Base-by-base conservation (phyloP, 2,329 filamentous ascomycete genomes). In the Ophiostoma australiae region DNA sequence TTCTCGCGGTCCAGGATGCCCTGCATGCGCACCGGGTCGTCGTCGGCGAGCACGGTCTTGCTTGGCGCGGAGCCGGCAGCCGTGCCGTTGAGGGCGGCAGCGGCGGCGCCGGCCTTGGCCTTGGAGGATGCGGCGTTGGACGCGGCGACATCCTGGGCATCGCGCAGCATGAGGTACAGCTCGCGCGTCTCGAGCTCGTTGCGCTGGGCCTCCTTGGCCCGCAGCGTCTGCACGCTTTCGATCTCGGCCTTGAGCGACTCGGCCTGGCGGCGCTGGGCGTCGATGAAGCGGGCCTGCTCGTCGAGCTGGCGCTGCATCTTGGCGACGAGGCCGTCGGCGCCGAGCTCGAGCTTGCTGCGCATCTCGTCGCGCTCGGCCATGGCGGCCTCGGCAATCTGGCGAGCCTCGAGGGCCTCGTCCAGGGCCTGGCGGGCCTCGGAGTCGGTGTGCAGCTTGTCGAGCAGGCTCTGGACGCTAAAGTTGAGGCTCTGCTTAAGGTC, bases 401-500 rank as follows among this genome's bases (percentile, higher is more conserved):
- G 89, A 15, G 92, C 91, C 81, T 97, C 93, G 39, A 95, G 83
- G 11, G 94, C 91, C 80, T 98, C 94, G 83, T 98, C 95, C 72
- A 93, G 89, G 33, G 93, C 93, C 80, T 94, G 93, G 27, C 94
- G 87, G 68, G 95, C 94, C 80, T 99, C 95, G 0, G 92, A 94
- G 81, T 99, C 95, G 1, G 95, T 98, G 78, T 98, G 95, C 69
- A 99, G 85, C 81, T 96, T 97, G 82, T 98, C 95, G 73, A 99
- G 84, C 75, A 99, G 84, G 79, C 89, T 97, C 81, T 98, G 95
- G 11, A 99, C 95, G 0, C 94, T 97, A 77, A 98, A 98, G 79
- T 97, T 97, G 74, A 99, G 87, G 78, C 93, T 97, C 80, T 98
- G 94, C 83, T 97, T 97, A 72, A 99, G 87, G 79, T 99, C 95